phyloP scores from a whole-genome alignment of 2,329 filamentous ascomycete genomes.

The Penicillium sp. region DNA sequence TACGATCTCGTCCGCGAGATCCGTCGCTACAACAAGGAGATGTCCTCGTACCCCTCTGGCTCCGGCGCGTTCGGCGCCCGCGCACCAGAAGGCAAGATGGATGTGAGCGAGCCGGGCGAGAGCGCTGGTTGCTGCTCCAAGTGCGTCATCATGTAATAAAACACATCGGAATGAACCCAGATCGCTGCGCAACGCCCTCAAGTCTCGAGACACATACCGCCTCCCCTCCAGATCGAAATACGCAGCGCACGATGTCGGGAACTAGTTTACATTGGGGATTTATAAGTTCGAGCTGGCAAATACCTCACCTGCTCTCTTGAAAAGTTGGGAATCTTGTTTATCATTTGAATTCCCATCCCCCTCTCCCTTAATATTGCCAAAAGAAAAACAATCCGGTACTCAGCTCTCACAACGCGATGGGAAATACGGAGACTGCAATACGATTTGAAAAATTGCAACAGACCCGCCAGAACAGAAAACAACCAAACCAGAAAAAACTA shows the following conservation, averaged over 20 bases:
- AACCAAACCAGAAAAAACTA: constrained; percentile 16
- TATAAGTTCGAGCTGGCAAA: background rate
- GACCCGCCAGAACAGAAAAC: constrained; percentile 15
- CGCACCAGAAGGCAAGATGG: constrained; percentile 66
- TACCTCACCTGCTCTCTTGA: background rate
- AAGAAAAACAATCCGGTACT: background rate
- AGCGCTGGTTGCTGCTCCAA: constrained; percentile 73
- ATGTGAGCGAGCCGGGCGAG: constrained; percentile 61
- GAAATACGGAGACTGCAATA: constrained; percentile 10
- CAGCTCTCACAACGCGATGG: background rate
- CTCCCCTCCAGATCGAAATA: background rate
- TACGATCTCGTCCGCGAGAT: constrained; percentile 98
- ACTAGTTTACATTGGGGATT: constrained; percentile 1
- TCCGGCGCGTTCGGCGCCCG: constrained; percentile 63
- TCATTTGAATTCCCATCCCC: background rate
- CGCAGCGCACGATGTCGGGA: background rate
- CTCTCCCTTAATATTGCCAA: background rate
- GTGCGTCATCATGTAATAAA: constrained; percentile 72
- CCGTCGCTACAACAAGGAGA: constrained; percentile 96
- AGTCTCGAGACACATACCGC: background rate
- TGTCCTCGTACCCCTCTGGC: constrained; percentile 78
- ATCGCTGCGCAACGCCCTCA: background rate
- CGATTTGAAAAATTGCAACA: constrained; percentile 20
- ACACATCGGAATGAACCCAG: background rate
- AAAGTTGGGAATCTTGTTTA: constrained; percentile 6